These are phyloP conservation scores for Termitomyces sp. DNA, from an alignment of 768 basidiomycete species.

Conservation along the genomic window DNA sequence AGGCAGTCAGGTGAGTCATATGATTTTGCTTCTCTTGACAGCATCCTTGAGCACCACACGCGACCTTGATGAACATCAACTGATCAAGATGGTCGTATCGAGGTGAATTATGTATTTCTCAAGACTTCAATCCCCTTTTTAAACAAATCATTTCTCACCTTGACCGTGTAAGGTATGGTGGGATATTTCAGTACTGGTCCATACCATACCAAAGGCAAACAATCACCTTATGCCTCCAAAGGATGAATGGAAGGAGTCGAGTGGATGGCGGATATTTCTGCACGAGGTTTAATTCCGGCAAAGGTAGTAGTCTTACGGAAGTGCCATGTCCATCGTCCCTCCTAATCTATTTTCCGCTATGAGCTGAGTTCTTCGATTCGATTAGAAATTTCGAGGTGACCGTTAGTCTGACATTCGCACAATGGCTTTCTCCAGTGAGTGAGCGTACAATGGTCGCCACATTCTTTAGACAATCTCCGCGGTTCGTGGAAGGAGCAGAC, in stretches of 20 bases:
- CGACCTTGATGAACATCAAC: background rate
- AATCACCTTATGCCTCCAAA: background rate
- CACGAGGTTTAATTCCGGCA: background rate
- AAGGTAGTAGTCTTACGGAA: background rate
- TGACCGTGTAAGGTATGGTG: background rate
- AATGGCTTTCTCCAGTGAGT: background rate
- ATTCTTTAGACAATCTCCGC: conserved; percentile 7
- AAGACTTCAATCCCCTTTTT: background rate
- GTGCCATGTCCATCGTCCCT: background rate
- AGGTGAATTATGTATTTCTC: background rate
- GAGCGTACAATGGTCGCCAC: background rate
- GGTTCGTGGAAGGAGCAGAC: background rate
- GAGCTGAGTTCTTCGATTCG: background rate
- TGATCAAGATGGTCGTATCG: background rate
- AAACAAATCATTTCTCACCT: background rate
- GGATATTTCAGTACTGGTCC: background rate
- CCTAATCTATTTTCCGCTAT: background rate
- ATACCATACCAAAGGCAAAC: background rate
- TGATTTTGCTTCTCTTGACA: background rate
- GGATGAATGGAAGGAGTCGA: background rate
- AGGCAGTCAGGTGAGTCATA: background rate
- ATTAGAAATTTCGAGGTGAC: background rate
- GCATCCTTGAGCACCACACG: background rate
- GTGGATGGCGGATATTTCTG: background rate
- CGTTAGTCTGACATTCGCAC: background rate